Percentiles rank a stretch among this genome's conserved stretches.
These are phyloP conservation scores for Tulasnella sp. DNA, from an alignment of 768 basidiomycete genomes.

Conservation along the genomic window DNA sequence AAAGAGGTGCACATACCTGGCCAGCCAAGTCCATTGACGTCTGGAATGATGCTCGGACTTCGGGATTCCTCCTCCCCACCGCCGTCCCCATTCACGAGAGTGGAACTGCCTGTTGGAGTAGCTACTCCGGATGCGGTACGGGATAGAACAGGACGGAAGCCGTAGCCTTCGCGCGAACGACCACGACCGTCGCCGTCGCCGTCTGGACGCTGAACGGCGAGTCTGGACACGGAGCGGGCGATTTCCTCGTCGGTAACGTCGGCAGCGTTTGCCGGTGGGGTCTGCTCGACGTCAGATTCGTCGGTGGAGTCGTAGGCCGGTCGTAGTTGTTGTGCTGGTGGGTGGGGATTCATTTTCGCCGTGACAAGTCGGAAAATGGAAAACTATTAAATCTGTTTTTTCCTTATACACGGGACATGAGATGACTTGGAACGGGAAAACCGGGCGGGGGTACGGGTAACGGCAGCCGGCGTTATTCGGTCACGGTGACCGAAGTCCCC, in stretches of 20 bases:
- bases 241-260: conserved; percentile 1
- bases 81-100: conserved; percentile 16
- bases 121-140: conserved; percentile 43
- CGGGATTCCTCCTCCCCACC: conserved; percentile 23
- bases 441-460: background rate
- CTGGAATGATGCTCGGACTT: conserved; percentile 27
- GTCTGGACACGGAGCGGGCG: conserved; percentile 2
- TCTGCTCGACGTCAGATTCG: background rate
- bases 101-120: conserved; percentile 38
- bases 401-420: too few species aligned
- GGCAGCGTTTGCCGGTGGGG: background rate
- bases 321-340: background rate
- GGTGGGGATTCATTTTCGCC: background rate
- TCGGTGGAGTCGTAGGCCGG: background rate
- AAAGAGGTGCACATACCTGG: conserved; percentile 50
- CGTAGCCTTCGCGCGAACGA: conserved; percentile 62
- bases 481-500: background rate
- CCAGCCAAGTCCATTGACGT: conserved; percentile 81
- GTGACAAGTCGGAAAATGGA: too few species aligned
- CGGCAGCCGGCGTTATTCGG: background rate
- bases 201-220: background rate
- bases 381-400: too few species aligned
- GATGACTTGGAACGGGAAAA: background rate
- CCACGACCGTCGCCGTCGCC: background rate
- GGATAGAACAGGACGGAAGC: conserved; percentile 43